Percentiles rank a stretch among this genome's conserved stretches.
phyloP scores from a whole-genome alignment of 23 red algal species.

The Agarophyton chilense region DNA sequence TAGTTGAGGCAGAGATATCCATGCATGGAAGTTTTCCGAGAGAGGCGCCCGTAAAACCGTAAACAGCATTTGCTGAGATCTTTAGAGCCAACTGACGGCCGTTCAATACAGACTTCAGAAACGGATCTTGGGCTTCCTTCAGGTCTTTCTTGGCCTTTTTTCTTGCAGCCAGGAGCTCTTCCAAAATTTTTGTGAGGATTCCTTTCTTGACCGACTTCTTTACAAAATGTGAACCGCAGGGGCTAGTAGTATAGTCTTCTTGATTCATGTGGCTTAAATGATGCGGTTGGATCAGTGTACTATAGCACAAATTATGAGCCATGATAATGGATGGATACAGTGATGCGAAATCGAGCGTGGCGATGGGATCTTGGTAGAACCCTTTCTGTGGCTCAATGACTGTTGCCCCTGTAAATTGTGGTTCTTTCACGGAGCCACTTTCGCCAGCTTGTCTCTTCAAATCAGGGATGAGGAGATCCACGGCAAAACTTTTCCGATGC shows the following conservation, averaged over 20 bases:
- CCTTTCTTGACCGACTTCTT: constrained; percentile 78
- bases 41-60: constrained; percentile 97
- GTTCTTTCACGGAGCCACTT: constrained; percentile 57
- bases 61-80: constrained; percentile 99
- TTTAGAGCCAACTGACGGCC: constrained; percentile 97
- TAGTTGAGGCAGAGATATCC: constrained; percentile 96
- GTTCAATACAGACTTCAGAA: constrained; percentile 88
- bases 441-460: constrained; percentile 30
- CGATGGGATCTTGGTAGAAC: constrained; percentile 87
- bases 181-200: constrained; percentile 87
- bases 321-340: constrained; percentile 99
- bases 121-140: constrained; percentile 85
- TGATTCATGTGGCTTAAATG: constrained; percentile 63
- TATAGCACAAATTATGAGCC: constrained; percentile 98
- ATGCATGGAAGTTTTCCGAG: constrained; percentile 99
- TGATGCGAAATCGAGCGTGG: constrained; percentile 92
- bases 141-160: constrained; percentile 94
- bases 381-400: constrained; percentile 90
- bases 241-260: constrained; percentile 74
- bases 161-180: constrained; percentile 90
- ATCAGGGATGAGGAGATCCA: constrained; percentile 88
- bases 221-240: constrained; percentile 83
- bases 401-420: constrained; percentile 96
- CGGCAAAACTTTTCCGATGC: constrained; percentile 86
- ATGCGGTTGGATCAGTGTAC: constrained; percentile 60